Conservation (phyloP, 2,329 filamentous ascomycete species). For the Emericellopsis cladophorae region DNA sequence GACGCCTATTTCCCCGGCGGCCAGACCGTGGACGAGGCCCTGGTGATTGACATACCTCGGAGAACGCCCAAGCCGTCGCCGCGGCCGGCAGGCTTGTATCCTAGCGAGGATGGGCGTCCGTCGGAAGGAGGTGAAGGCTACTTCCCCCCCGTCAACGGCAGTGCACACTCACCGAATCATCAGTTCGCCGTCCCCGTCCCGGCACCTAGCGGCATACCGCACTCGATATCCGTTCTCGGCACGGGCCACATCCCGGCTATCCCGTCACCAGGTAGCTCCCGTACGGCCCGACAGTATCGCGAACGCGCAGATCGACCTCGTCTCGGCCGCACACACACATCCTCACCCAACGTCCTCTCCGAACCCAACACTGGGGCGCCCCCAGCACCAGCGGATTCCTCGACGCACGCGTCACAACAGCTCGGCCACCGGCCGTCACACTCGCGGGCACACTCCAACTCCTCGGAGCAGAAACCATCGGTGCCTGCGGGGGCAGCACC, state of each 20-base stretch:
- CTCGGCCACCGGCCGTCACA: slow-evolving; percentile 27
- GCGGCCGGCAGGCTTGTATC: slow-evolving; percentile 42
- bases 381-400: slow-evolving; percentile 10
- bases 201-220: slow-evolving; percentile 22
- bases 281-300: slow-evolving; percentile 40
- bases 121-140: slow-evolving; percentile 66
- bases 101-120: slow-evolving; percentile 50
- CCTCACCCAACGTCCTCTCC: slow-evolving; percentile 61
- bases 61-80: slow-evolving; percentile 75
- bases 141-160: slow-evolving; percentile 56
- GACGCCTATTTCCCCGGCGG: slow-evolving; percentile 79
- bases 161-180: slow-evolving; percentile 25
- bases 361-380: slow-evolving; percentile 11
- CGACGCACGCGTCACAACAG: slow-evolving; percentile 22
- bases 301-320: slow-evolving; percentile 48
- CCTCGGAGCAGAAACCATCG: slow-evolving; percentile 36
- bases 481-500: slow-evolving; percentile 32
- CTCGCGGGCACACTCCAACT: slow-evolving; percentile 46
- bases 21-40: slow-evolving; percentile 76
- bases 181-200: slow-evolving; percentile 23
- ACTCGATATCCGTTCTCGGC: slow-evolving; percentile 68
- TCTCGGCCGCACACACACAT: slow-evolving; percentile 60
- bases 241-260: slow-evolving; percentile 71
- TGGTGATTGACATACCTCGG: slow-evolving; percentile 79
- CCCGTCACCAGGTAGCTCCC: slow-evolving; percentile 66